These are phyloP conservation scores for Glaciozyma martinii DNA, from an alignment of 768 basidiomycete species.

Conservation along the genomic window DNA sequence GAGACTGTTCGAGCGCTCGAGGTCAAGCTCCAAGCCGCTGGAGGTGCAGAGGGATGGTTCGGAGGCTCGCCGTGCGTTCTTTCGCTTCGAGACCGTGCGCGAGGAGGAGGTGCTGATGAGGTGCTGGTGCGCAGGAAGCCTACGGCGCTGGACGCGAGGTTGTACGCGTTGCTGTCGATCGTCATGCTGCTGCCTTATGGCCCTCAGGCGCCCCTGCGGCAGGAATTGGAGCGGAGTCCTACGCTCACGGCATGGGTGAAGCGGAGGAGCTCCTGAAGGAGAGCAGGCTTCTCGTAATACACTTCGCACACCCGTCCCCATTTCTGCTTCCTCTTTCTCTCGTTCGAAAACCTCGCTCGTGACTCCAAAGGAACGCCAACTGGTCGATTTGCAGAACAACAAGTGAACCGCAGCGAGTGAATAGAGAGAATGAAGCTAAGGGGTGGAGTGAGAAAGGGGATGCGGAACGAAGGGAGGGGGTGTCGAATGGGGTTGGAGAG, in stretches of 20 bases:
- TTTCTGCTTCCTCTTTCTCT: not conserved
- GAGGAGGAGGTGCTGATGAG: too few species aligned
- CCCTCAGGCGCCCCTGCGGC: constrained; percentile 9
- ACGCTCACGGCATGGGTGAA: constrained; percentile 6
- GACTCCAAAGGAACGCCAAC: too few species aligned
- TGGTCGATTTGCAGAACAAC: not conserved
- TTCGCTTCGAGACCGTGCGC: too few species aligned
- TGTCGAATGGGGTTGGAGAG: not conserved
- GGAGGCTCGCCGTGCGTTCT: constrained; percentile 9
- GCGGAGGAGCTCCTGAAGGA: too few species aligned
- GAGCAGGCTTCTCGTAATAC: not conserved
- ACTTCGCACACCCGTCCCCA: not conserved
- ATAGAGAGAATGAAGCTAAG: not conserved
- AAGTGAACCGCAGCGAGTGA: not conserved
- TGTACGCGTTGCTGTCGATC: constrained; percentile 20
- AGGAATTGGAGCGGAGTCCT: constrained; percentile 20
- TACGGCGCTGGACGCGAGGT: constrained; percentile 8
- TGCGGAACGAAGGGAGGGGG: not conserved
- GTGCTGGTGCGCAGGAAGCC: constrained; percentile 5
- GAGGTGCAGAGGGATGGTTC: constrained; percentile 4
- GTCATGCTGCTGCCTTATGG: constrained; percentile 11
- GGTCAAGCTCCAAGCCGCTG: constrained; percentile 1
- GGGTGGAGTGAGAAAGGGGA: not conserved
- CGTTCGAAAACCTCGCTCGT: not conserved
- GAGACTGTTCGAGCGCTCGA: constrained; percentile 21